Base-by-base conservation (phyloP, 805 yeast species). In the Candida boleticola region DNA sequence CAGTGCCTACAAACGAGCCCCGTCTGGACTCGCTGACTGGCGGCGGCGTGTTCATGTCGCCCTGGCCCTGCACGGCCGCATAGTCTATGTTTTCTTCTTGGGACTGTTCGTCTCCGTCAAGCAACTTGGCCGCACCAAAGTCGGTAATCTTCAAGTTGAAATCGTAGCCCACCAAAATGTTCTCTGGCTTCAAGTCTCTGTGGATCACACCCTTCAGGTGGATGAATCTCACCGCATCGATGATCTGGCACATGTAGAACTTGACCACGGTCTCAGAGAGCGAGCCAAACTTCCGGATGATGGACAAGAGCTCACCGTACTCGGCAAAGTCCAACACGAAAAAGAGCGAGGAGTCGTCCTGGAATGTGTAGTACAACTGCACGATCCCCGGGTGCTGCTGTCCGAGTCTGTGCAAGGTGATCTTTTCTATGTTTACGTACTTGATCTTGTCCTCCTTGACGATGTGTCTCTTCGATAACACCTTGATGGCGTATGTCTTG, bases 281-380 rank as follows among this genome's bases (percentile, higher is more conserved):
- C 2, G 89, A 80, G 6, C 96, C 96, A 49, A 77, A 68, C 54
- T 80, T 82, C 47, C 90, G 80, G 40, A 93, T 82, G 40, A 92
- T 71, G 1, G 89, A 79, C 27, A 93, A 71, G 38, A 93, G 68
- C 63, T 93, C 99, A n/a, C 99, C 99, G 53, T 89, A 88, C 45
- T 92, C 85, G 2, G 98, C 98, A 58, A 82, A 86, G 62, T 93
- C 98, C 41, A 93, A 77, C 29, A 92, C 99, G 61, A 90, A 93
- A 59, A 89, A 93, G 29, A 93, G 68, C 26, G 89, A 83, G 45
- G 80, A 77, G 35, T 86, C 88, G 61, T 93, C 99, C 62, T 93
- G 99, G 65, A 93, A 93, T 1, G 99, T 93, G 63, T 86, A 93
- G 64, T 88, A 87, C 36, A 93, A 68, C 37, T 90, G 86, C 17